Conservation (phyloP, 2,329 filamentous ascomycete genomes). For the Tolypocladium endophyticum region DNA sequence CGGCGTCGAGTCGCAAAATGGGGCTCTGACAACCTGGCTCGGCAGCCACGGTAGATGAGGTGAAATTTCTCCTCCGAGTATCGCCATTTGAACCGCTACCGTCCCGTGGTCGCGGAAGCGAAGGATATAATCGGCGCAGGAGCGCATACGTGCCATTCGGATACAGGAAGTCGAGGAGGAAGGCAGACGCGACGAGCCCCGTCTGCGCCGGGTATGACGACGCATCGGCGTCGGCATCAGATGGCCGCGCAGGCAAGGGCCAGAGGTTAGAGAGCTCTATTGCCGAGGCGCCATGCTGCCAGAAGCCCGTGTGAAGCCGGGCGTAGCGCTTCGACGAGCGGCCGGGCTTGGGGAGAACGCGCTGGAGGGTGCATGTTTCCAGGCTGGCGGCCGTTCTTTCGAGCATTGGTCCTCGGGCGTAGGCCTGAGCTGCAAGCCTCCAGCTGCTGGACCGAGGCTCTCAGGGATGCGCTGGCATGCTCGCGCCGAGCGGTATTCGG, state of each 20-base stretch:
- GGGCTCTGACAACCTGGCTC: constrained; percentile 1
- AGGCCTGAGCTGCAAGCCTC: background rate
- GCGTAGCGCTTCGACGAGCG: constrained; percentile 27
- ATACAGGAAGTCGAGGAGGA: constrained; percentile 47
- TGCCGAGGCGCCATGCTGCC: constrained; percentile 42
- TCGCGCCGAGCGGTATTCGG: constrained; percentile 6
- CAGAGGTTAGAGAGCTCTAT: constrained; percentile 35
- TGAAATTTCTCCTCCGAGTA: constrained; percentile 15
- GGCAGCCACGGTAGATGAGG: constrained; percentile 11
- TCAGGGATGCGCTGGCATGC: constrained; percentile 10
- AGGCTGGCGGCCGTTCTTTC: constrained; percentile 46
- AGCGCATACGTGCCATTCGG: constrained; percentile 33
- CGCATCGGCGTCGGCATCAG: constrained; percentile 11
- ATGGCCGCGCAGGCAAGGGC: constrained; percentile 20
- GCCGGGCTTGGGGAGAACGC: constrained; percentile 32
- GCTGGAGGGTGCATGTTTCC: constrained; percentile 45
- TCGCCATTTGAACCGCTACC: constrained; percentile 4
- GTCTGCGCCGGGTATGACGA: constrained; percentile 12
- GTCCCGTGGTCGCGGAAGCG: constrained; percentile 12
- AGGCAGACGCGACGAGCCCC: constrained; percentile 32
- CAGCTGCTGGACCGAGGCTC: constrained; percentile 8
- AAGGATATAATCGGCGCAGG: constrained; percentile 27
- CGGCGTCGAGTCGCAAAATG: background rate
- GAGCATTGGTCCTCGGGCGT: constrained; percentile 33
- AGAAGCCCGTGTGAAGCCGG: constrained; percentile 39